Evolutionary conservation across 306 rosid species (phyloP).

Genomic region (Cajanus cajan): DNA sequence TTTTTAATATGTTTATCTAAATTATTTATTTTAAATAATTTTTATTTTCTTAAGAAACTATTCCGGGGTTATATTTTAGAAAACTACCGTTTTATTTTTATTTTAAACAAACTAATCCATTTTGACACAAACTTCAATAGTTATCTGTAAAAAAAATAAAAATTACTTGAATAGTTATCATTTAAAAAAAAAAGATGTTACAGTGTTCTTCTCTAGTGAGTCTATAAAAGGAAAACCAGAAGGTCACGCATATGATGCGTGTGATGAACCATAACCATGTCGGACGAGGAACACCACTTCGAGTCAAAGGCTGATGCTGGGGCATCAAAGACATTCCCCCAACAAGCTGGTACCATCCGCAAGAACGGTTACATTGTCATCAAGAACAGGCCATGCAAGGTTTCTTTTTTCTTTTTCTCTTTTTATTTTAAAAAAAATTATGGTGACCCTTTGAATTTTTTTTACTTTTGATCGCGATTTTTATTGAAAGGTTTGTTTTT

Average conservation of each 20-base stretch:
- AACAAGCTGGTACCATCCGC: constrained; percentile 96
- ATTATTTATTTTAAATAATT: too few relatives aligned
- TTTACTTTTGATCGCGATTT: background rate
- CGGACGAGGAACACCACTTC: constrained; percentile 98
- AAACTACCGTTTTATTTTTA: too few relatives aligned
- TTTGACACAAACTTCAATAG: background rate
- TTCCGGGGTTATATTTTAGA: too few relatives aligned
- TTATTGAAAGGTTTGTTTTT: background rate
- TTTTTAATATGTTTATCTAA: too few relatives aligned
- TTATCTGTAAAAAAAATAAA: background rate
- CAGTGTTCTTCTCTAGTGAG: background rate
- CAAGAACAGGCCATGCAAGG: constrained; percentile 97
- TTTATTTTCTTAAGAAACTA: too few relatives aligned
- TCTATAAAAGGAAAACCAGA: background rate
- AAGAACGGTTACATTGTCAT: constrained; percentile 92
- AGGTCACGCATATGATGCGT: background rate
- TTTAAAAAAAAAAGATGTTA: background rate
- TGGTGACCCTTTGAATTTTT: background rate
- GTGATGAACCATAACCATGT: constrained; percentile 40
- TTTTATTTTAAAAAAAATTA: background rate
- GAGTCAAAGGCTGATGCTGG: constrained; percentile 98
- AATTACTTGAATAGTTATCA: too few relatives aligned
- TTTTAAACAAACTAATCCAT: background rate
- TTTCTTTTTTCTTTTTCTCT: background rate
- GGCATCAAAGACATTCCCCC: constrained; percentile 94